phyloP scores from a whole-genome alignment of 306 rosid species.

The Quercus bicolor region DNA sequence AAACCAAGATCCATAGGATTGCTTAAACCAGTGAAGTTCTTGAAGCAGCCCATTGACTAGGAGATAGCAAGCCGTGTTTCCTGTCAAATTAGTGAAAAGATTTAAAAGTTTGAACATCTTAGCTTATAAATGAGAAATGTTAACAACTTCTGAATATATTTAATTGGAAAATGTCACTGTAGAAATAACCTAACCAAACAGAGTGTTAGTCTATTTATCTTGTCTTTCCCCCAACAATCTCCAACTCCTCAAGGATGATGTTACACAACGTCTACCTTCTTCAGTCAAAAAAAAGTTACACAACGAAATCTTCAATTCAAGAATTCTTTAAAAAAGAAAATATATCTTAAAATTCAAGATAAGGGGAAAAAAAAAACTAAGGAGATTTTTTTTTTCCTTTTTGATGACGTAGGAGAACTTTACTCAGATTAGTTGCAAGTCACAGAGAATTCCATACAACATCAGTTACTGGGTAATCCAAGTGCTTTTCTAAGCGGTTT shows the following conservation, averaged over 20 bases:
- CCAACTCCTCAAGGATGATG: constrained; percentile 10
- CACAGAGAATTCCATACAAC: accelerated
- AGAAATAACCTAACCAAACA: neutral
- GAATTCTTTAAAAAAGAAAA: neutral
- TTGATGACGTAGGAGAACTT: accelerated
- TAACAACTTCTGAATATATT: neutral
- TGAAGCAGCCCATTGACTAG: constrained; percentile 64
- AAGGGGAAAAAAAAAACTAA: neutral
- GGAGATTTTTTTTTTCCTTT: too few relatives aligned
- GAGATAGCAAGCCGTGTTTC: constrained; percentile 59
- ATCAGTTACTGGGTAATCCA: neutral
- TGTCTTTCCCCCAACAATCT: neutral
- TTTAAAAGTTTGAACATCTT: neutral
- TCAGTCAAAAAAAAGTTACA: too few relatives aligned
- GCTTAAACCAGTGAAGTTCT: constrained; percentile 90
- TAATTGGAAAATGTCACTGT: neutral
- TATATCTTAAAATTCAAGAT: neutral
- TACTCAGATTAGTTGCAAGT: too few relatives aligned
- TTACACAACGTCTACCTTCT: neutral
- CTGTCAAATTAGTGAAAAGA: constrained; percentile 34
- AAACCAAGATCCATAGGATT: constrained; percentile 82
- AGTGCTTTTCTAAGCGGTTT: too few relatives aligned
- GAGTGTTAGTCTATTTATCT: neutral
- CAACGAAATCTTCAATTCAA: neutral
- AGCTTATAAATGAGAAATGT: neutral